Conservation (phyloP, 2,329 filamentous ascomycete genomes). For the Fusarium sp. region DNA sequence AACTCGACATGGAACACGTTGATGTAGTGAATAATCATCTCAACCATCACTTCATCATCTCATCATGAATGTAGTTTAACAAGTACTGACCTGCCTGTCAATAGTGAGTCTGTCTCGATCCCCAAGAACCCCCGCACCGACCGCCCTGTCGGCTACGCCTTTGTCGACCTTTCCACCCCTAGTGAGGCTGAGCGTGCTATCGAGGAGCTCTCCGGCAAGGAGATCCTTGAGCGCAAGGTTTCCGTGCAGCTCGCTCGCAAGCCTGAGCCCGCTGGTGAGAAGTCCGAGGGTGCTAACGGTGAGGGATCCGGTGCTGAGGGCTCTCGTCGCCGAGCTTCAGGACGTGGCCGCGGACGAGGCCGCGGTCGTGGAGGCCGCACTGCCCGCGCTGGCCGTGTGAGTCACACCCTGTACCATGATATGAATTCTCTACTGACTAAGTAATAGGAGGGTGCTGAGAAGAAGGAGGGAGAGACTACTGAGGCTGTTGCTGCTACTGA, state of each 20-base stretch:
- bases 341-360: conserved; percentile 75
- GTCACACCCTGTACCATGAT: conserved; percentile 25
- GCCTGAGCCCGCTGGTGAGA: conserved; percentile 86
- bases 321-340: conserved; percentile 70
- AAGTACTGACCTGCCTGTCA: conserved; percentile 43
- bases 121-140: conserved; percentile 99
- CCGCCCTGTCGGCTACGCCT: conserved; percentile 98
- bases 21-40: background rate
- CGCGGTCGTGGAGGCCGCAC: conserved; percentile 75
- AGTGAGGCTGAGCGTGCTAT: conserved; percentile 96
- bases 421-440: conserved; percentile 15
- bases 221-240: conserved; percentile 98
- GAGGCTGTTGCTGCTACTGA: conserved; percentile 58
- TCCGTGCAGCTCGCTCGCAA: conserved; percentile 98
- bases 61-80: background rate
- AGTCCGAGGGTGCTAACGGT: conserved; percentile 78
- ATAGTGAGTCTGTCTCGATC: conserved; percentile 97
- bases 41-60: background rate
- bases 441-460: conserved; percentile 51
- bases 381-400: conserved; percentile 67
- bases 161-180: conserved; percentile 96
- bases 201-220: conserved; percentile 93
- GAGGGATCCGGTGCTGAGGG: conserved; percentile 79
- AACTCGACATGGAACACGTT: background rate
- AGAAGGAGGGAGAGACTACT: conserved; percentile 58